Base-by-base conservation (phyloP, 495 filamentous ascomycete genomes). In the Staphylotrichum tortipilum region DNA sequence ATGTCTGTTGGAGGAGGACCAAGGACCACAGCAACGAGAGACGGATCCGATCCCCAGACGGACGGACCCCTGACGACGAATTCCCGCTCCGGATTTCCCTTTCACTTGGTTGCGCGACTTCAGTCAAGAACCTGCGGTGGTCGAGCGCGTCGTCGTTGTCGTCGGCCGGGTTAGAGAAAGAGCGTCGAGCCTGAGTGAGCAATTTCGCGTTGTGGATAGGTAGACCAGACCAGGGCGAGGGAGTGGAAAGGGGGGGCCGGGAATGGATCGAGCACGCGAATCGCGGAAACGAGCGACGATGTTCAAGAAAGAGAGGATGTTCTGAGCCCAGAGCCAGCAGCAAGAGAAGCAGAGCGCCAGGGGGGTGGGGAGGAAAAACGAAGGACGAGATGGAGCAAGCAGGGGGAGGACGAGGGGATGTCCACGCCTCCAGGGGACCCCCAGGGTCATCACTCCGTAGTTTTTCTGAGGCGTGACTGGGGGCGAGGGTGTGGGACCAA, bases 291-390 rank as follows among this genome's bases (percentile, higher is more conserved):
- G 49, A 30, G 41, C 23, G 49, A 30, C 42, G 47, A 50, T 18
- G 39, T 14, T 28, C 26, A 28, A 52, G n/a, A 51, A 52, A 3
- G 49, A 52, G 42, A 39, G 49, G 22, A 52, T 33, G 49, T 40
- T 14, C 35, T 52, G 26, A 38, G 18, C 2, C 34, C 22, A 38
- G 24, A 19, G 30, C 45, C 22, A 15, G 8, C 23, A 10, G n/a
- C 8, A 4, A 31, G n/a, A 23, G 31, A 40, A 29, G 26, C 35
- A 33, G 17, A 15, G 28, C 28, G 33, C 11, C 6, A 34, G 38
- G 18, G 33, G 38, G 49, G n/a, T 12, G 34, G 11, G n/a, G 11
- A 4, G 22, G n/a, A 23, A 40, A 40, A 29, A 22, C 35, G 44
- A 23, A 15, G 28, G 38, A 41, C 11, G 8, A 34, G 38, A 12